Evolutionary conservation across 2,329 filamentous ascomycete genomes (phyloP), one percentile per base, ranked within the genome.

Genomic region (Fusarium subtropicale): DNA sequence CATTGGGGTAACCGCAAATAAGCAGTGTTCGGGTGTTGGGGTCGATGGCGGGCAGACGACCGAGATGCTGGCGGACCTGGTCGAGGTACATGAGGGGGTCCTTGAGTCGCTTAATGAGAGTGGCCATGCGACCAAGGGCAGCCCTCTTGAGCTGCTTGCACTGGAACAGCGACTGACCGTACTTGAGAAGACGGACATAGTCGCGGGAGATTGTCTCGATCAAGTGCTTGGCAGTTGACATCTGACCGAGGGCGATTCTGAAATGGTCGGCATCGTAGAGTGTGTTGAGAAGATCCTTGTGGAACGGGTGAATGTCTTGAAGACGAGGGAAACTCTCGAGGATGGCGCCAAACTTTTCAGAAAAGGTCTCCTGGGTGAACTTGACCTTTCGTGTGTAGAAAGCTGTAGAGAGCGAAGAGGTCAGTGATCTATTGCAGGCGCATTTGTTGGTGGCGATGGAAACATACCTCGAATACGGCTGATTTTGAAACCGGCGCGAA

Each of bases 371-470:
- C 78, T 95, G 91, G 8, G 96, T 97, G 83, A 94, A 99, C 83
- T 98, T 98, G 86, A 97, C 94, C 83, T 98, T 98, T 80, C 96
- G 87, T 46, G 95, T 97, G 82, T 98, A 98, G 84, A 98, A 98
- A 51, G 89, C 91, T 90, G 71, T 8, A 36, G 28, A n/a, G 60
- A 72, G 33, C 22, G 3, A 16, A 26, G n/a, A 15, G 26, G 48
- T 74, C 42, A 73, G 68, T 45, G 30, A 59, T 30, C 45, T 38
- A 24, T 65, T 34, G 45, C 15, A 34, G 22, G 30, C 42, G 18
- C 34, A 51, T 53, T 22, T 31, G 33, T 38, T 26, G 46, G 10
- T 42, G 34, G 60, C 48, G 45, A 12, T 41, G 5, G 22, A 55
- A 50, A 54, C 65, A 76, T 75, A 84, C 85, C 85, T 80, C 95